phyloP scores from a whole-genome alignment of 495 filamentous ascomycete species.

The Tuber borchii region DNA sequence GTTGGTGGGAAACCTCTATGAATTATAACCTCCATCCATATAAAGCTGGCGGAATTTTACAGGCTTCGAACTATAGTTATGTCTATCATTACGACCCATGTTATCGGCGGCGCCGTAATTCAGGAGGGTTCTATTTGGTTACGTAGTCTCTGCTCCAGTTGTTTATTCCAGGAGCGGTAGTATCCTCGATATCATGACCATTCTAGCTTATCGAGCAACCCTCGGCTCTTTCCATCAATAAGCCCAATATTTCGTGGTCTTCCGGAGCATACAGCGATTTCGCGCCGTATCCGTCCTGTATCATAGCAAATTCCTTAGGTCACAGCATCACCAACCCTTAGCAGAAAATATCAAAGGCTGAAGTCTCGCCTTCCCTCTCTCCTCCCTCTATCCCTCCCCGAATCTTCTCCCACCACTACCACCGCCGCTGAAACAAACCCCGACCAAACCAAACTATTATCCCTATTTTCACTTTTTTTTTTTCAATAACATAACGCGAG shows the following conservation, averaged over 20 bases:
- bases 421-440: background rate
- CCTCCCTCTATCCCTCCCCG: background rate
- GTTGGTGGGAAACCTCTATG: background rate
- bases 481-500: background rate
- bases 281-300: background rate
- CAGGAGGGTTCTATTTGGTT: background rate
- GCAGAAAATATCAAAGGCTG: background rate
- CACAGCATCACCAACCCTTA: background rate
- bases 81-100: background rate
- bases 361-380: background rate
- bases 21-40: background rate
- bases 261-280: background rate
- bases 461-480: background rate
- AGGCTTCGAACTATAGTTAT: background rate
- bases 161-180: background rate
- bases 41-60: background rate
- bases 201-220: background rate
- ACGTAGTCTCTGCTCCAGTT: background rate
- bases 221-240: background rate
- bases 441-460: background rate
- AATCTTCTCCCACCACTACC: background rate
- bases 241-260: background rate
- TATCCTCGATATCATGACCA: background rate
- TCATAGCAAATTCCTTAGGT: background rate
- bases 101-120: background rate